These are phyloP conservation scores for Psilocybe sp. DNA, from an alignment of 768 basidiomycete species.

Conservation along the genomic window DNA sequence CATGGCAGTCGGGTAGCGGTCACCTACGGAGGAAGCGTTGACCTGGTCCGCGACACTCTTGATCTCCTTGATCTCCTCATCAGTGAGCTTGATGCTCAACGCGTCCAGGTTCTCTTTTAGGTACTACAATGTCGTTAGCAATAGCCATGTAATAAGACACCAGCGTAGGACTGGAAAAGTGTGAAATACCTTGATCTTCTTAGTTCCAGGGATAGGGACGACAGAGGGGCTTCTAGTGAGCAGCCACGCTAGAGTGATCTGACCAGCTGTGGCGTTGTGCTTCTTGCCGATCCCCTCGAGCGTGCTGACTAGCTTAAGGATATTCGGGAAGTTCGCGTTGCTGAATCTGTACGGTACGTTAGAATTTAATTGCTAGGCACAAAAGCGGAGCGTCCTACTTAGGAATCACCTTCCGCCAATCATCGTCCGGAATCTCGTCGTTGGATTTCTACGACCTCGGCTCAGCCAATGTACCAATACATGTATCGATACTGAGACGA, in stretches of 20 bases:
- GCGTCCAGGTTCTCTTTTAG: conserved; percentile 42
- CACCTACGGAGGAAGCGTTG: conserved; percentile 23
- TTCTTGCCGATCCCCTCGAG: conserved; percentile 35
- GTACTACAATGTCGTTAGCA: conserved; percentile 17
- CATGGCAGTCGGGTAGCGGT: conserved; percentile 27
- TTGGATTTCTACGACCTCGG: conserved; percentile 25
- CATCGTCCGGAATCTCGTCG: conserved; percentile 34
- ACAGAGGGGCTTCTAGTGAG: conserved; percentile 45
- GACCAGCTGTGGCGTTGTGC: conserved; percentile 40
- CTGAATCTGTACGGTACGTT: conserved; percentile 24
- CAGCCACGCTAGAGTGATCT: conserved; percentile 50
- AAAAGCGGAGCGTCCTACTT: conserved; percentile 13
- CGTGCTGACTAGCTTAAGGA: conserved; percentile 38
- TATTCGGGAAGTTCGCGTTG: conserved; percentile 45
- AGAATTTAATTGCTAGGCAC: no score
- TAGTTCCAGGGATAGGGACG: conserved; percentile 49
- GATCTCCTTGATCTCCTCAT: conserved; percentile 32
- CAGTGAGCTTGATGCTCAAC: conserved; percentile 23
- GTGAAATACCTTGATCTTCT: conserved; percentile 19
- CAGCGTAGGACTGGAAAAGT: no score
- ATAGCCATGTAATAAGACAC: no score
- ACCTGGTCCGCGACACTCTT: conserved; percentile 28
- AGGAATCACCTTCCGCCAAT: conserved; percentile 36
- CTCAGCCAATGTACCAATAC: background rate
- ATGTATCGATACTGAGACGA: background rate